Percentiles rank a stretch among this genome's conserved stretches.
Evolutionary conservation across 2,329 filamentous ascomycete species (phyloP).

Genomic region (Aspergillus sp.): DNA sequence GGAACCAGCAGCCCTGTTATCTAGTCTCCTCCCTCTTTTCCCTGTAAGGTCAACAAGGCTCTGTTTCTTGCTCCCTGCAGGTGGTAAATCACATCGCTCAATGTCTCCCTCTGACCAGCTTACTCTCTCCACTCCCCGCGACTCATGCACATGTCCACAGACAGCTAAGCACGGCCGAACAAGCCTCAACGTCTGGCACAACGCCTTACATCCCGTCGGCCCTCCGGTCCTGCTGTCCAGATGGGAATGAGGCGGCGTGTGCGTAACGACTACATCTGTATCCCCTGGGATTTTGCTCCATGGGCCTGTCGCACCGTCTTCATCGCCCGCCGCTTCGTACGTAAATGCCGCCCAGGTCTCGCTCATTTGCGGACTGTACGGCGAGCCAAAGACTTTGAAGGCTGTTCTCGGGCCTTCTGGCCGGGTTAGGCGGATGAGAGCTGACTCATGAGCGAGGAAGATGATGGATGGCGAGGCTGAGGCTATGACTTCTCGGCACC

Average conservation of each 20-base stretch:
- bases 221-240: conserved; percentile 33
- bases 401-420: conserved; percentile 38
- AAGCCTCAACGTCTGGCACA: conserved; percentile 36
- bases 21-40: conserved; percentile 27
- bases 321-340: conserved; percentile 42
- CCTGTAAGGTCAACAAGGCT: conserved; percentile 45
- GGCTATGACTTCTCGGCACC: conserved; percentile 36
- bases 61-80: conserved; percentile 44
- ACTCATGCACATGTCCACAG: conserved; percentile 53
- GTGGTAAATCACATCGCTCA: conserved; percentile 25
- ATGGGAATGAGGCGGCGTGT: conserved; percentile 45
- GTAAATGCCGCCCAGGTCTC: conserved; percentile 46
- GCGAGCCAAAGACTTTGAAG: conserved; percentile 52
- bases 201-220: conserved; percentile 41
- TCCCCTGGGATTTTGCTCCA: conserved; percentile 45
- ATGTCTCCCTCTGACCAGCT: conserved; percentile 27
- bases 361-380: conserved; percentile 37
- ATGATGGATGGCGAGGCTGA: conserved; percentile 35
- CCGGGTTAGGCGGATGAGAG: conserved; percentile 35
- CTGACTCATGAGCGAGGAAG: conserved; percentile 44
- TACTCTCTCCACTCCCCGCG: conserved; percentile 44
- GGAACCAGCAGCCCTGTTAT: conserved; percentile 17
- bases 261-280: conserved; percentile 47
- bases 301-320: conserved; percentile 31
- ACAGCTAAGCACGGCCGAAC: conserved; percentile 44